Percentiles rank a stretch among this genome's conserved stretches.
Conservation (phyloP, 768 basidiomycete species). For the Lactarius indigo region DNA sequence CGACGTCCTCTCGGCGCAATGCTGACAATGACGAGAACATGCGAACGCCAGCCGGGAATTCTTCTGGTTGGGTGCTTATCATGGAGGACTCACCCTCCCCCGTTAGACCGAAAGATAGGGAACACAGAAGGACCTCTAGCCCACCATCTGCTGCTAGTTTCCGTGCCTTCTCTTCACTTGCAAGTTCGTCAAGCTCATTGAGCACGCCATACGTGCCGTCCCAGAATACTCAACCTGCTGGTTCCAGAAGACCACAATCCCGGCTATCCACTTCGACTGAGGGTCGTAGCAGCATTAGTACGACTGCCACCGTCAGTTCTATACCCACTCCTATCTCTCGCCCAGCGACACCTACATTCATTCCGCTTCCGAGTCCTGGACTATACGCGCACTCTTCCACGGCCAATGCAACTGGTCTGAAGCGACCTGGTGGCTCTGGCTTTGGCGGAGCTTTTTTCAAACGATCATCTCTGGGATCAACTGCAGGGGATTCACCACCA, state of each 20-base stretch:
- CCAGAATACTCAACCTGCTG: constrained; percentile 45
- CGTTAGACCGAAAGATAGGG: constrained; percentile 54
- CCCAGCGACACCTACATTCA: constrained; percentile 71
- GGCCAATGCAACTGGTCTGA: constrained; percentile 44
- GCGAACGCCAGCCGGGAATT: constrained; percentile 52
- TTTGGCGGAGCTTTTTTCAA: constrained; percentile 40
- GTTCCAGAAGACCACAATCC: constrained; percentile 63
- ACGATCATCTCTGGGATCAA: constrained; percentile 60
- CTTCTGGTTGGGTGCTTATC: constrained; percentile 83
- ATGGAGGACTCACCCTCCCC: constrained; percentile 85
- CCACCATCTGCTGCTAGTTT: constrained; percentile 55
- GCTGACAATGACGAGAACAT: constrained; percentile 35
- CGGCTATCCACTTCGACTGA: constrained; percentile 62
- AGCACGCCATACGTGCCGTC: constrained; percentile 39
- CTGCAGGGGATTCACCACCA: constrained; percentile 34
- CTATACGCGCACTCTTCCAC: constrained; percentile 38
- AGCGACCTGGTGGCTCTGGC: constrained; percentile 55
- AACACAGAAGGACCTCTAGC: constrained; percentile 40
- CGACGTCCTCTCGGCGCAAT: constrained; percentile 24
- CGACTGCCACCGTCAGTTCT: constrained; percentile 54
- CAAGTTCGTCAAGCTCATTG: constrained; percentile 44
- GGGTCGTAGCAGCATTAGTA: constrained; percentile 41
- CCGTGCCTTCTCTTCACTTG: constrained; percentile 45
- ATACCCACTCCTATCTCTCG: constrained; percentile 66
- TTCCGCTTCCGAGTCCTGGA: constrained; percentile 61